phyloP scores from a whole-genome alignment of 225 moss, liverwort and hornwort species.

The Asterella californica region DNA sequence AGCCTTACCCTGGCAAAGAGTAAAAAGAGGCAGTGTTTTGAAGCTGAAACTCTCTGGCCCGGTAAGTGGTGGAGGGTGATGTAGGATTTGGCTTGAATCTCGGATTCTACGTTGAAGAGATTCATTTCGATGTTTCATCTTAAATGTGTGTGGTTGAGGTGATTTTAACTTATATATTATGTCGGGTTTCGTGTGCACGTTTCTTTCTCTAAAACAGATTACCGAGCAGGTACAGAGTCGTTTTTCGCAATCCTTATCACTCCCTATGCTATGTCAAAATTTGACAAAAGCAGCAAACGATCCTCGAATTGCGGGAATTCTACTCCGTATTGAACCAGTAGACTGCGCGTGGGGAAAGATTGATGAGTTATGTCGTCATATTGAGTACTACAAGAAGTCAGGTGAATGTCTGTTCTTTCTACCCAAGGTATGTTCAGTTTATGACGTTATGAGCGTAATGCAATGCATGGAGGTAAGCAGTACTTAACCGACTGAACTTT shows the following conservation, averaged over 20 bases:
- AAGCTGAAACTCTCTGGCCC: constrained; percentile 75
- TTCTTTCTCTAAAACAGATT: constrained; percentile 51
- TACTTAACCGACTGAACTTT: constrained; percentile 8
- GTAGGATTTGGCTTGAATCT: background rate
- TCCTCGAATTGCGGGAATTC: constrained; percentile 75
- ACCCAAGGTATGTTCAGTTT: background rate
- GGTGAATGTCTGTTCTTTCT: constrained; percentile 39
- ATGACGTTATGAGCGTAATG: too few relatives aligned
- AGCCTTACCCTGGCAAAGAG: constrained; percentile 87
- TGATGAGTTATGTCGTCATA: constrained; percentile 81
- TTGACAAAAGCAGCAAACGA: constrained; percentile 93
- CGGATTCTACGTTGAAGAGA: background rate
- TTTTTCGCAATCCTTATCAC: constrained; percentile 72
- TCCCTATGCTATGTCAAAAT: constrained; percentile 93
- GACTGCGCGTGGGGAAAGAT: constrained; percentile 94
- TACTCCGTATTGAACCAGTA: constrained; percentile 80
- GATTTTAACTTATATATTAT: background rate
- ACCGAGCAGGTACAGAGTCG: constrained; percentile 87
- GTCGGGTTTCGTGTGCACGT: constrained; percentile 5
- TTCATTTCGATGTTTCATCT: background rate
- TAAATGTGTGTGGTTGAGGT: background rate
- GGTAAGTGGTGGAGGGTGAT: constrained; percentile 60
- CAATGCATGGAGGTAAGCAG: background rate
- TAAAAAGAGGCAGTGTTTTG: constrained; percentile 87
- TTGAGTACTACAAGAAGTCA: constrained; percentile 88